Evolutionary conservation across 306 rosid genomes (phyloP).

Genomic region (Gynostemma pentaphyllum): DNA sequence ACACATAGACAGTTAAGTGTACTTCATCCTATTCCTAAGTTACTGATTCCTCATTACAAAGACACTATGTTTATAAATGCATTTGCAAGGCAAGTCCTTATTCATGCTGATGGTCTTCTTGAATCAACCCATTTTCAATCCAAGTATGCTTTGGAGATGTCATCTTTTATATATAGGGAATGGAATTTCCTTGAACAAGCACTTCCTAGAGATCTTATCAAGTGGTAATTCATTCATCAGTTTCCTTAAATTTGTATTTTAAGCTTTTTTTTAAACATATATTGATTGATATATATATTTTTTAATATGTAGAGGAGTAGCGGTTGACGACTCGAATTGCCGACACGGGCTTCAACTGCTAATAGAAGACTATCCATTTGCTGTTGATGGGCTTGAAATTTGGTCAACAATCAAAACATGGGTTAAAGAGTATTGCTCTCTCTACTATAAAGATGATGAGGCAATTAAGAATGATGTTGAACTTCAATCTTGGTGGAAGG

Average conservation of each 20-base stretch:
- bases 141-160: slow-evolving; percentile 58
- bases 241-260: background rate
- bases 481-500: slow-evolving; percentile 77
- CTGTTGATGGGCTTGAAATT: slow-evolving; percentile 72
- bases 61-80: slow-evolving; percentile 88
- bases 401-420: slow-evolving; percentile 55
- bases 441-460: slow-evolving; percentile 38
- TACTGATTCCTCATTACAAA: slow-evolving; percentile 65
- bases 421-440: slow-evolving; percentile 46
- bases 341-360: slow-evolving; percentile 48
- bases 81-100: slow-evolving; percentile 49
- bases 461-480: slow-evolving; percentile 29
- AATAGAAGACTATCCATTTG: slow-evolving; percentile 71
- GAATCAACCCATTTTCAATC: slow-evolving; percentile 55
- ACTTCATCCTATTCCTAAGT: slow-evolving; percentile 73
- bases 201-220: slow-evolving; percentile 60
- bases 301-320: slow-evolving; percentile 44
- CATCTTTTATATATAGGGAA: slow-evolving; percentile 49
- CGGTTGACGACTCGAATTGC: slow-evolving; percentile 37
- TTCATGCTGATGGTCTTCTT: slow-evolving; percentile 53
- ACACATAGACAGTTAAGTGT: slow-evolving; percentile 66
- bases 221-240: slow-evolving; percentile 38
- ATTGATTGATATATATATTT: background rate
- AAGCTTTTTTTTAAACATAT: background rate
- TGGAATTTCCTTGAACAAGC: slow-evolving; percentile 81